Base-by-base conservation (phyloP, 2,329 filamentous ascomycete genomes). In the Hyphodiscus sp. region DNA sequence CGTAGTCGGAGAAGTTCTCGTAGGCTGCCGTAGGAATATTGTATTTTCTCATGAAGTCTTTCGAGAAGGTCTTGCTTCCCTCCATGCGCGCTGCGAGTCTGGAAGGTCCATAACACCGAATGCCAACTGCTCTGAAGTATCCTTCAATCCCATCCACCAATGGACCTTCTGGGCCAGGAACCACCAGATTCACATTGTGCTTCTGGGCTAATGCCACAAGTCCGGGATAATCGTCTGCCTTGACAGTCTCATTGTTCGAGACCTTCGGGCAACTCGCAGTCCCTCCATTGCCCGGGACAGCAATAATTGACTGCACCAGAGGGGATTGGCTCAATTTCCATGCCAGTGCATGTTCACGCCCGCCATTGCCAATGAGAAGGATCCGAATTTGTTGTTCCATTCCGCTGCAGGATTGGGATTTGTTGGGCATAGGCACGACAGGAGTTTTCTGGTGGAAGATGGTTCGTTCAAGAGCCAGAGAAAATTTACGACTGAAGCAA, bases 41-140 rank as follows among this genome's bases (percentile, higher is more conserved):
- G 73, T 95, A 83, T 61, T 86, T 84, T 71, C 87, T 86, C 94
- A 97, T 99, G 68, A 97, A 97, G 71, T 97, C 91, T 70, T 99
- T 99, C 58, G 89, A 91, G 71, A 95, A 97, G 11, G 92, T 89
- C 77, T 99, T 99, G 74, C 89, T 95, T 56, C 94, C 94, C 73
- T 99, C 94, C 80, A 99, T 89, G 45, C 82, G 81, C 18, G 94
- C 91, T 20, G 94, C 92, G 47, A 83, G 82, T 72, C 87, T 84
- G 53, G 85, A 87, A 5, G 94, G 94, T 1, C 92, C 94, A 67
- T 96, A 97, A 49, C 63, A 65, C 49, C 53, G 53, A 23, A 65
- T 65, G 20, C 52, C 53, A 48, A 49, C 55, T 11, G 57, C 61
- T 41, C 82, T 78, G 75, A 97, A 97, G 74, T 86, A 87, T 64